Conservation (phyloP, 768 basidiomycete genomes). For the Galerina sulciceps region DNA sequence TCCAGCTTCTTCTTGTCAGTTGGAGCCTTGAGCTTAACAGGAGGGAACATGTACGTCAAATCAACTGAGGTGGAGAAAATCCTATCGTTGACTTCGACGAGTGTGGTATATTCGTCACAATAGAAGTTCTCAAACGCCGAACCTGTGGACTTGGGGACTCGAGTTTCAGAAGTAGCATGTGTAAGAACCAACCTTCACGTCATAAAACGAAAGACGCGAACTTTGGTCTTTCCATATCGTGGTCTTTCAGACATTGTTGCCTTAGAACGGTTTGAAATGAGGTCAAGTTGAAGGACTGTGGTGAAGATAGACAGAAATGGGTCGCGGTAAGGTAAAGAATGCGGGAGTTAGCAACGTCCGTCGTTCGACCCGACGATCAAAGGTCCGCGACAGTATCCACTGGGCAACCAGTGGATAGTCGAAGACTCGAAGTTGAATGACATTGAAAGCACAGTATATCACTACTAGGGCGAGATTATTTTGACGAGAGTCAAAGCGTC, state of each 20-base stretch:
- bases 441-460: too few relatives aligned
- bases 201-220: constrained; percentile 76
- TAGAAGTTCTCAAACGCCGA: constrained; percentile 84
- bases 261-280: neutral
- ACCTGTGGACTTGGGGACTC: constrained; percentile 90
- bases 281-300: too few relatives aligned
- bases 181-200: neutral
- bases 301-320: too few relatives aligned
- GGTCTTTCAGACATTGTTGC: constrained; percentile 15
- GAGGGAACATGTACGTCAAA: constrained; percentile 66
- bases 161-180: neutral
- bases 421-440: neutral
- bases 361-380: too few relatives aligned
- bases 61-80: constrained; percentile 92
- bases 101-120: constrained; percentile 88
- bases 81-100: constrained; percentile 82
- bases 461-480: too few relatives aligned
- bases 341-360: too few relatives aligned
- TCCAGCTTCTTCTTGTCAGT: constrained; percentile 55
- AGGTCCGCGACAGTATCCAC: too few relatives aligned
- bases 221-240: constrained; percentile 87
- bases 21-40: constrained; percentile 49
- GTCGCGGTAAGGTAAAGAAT: too few relatives aligned
- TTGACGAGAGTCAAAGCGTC: too few relatives aligned
- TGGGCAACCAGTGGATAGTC: neutral